Conservation (phyloP, 1,284 basidiomycete species). For the Melampsora americana region DNA sequence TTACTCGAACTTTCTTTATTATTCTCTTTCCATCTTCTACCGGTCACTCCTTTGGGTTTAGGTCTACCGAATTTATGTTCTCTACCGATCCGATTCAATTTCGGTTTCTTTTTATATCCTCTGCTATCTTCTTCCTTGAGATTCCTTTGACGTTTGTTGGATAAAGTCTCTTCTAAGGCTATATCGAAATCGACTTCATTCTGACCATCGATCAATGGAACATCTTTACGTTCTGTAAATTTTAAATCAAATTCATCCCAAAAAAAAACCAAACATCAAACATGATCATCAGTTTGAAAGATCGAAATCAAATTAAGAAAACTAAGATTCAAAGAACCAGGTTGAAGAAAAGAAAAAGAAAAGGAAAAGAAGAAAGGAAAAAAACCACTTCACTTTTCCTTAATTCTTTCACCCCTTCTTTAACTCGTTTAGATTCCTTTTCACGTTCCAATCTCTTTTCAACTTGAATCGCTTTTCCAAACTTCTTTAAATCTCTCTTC, state of each 20-base stretch:
- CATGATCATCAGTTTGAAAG: background rate
- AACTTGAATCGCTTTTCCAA: constrained; percentile 43
- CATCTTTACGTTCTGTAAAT: constrained; percentile 41
- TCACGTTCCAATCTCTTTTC: constrained; percentile 37
- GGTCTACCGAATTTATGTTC: constrained; percentile 41
- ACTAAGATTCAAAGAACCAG: too few relatives aligned
- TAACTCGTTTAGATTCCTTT: constrained; percentile 39
- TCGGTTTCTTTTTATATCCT: constrained; percentile 22
- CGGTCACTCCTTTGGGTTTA: constrained; percentile 43
- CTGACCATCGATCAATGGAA: constrained; percentile 13
- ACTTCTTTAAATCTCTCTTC: constrained; percentile 40
- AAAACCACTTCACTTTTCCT: constrained; percentile 38
- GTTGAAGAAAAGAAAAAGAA: too few relatives aligned
- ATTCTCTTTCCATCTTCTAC: constrained; percentile 43
- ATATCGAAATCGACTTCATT: constrained; percentile 41
- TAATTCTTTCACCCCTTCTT: constrained; percentile 42
- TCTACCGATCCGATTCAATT: constrained; percentile 19
- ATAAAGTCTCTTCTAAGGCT: constrained; percentile 38
- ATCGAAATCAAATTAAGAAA: background rate
- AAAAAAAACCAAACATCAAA: background rate
- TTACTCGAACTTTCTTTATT: constrained; percentile 29
- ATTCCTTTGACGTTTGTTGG: constrained; percentile 24
- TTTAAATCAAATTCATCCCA: too few relatives aligned
- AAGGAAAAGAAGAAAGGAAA: background rate
- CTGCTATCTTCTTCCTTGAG: background rate